phyloP scores from a whole-genome alignment of 306 rosid species.

The Trichosanthes cucumerina region DNA sequence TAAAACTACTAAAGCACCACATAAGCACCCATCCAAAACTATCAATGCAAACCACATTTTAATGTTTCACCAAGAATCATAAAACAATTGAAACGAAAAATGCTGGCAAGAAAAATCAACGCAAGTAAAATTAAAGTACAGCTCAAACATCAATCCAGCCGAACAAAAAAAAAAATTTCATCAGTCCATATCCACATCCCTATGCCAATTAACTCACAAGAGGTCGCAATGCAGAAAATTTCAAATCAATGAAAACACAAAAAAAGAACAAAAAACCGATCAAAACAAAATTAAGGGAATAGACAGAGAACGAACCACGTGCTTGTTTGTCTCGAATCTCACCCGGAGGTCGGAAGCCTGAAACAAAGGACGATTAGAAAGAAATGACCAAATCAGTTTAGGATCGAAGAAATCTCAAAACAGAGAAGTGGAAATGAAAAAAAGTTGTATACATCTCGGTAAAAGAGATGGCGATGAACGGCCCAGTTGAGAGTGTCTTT shows the following conservation, averaged over 20 bases:
- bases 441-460: constrained; percentile 42
- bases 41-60: background rate
- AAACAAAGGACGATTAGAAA: background rate
- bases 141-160: background rate
- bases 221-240: background rate
- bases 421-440: background rate
- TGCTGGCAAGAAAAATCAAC: background rate
- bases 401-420: background rate
- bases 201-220: background rate
- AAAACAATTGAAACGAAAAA: background rate
- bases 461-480: constrained; percentile 96
- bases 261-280: background rate
- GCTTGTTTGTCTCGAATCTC: constrained; percentile 66
- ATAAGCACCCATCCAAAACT: background rate
- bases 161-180: background rate
- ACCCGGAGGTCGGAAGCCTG: constrained; percentile 85
- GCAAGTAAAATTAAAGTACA: background rate
- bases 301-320: constrained; percentile 48
- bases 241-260: background rate
- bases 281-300: background rate
- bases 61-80: background rate
- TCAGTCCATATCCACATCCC: background rate
- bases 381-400: background rate
- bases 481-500: constrained; percentile 95
- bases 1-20: background rate